Base-by-base conservation (phyloP, 345 rosid species). In the Aurinia saxatilis region DNA sequence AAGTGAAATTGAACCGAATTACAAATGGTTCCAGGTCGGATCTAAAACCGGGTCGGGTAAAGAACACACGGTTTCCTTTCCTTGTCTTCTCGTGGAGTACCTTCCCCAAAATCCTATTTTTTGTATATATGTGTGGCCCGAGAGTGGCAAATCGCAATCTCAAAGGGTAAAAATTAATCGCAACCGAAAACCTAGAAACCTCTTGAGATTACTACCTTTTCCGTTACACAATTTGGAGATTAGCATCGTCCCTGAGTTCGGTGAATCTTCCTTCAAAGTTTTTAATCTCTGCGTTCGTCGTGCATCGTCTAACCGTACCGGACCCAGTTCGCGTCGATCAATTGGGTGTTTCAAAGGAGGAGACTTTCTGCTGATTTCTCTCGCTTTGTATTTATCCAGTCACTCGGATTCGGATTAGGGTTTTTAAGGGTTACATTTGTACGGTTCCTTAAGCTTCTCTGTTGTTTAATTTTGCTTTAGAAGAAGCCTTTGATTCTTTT, bases 381-480 rank as follows among this genome's bases (percentile, higher is more conserved):
- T 61, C 68, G 36, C n/a, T n/a, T 52, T 69, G 68, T 69, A 45
- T 29, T 29, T n/a, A n/a, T 36, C 27, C 62, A 53, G 23, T 35
- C 48, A 41, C 58, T 69, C 60, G 68, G 50, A 46, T 54, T 69
- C 60, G 68, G 50, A 46, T 54, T 69, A 27, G 63, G 73, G 68
- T 53, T 60, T n/a, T 37, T 59, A 27, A 52, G 62, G 68, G 50
- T 61, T 53, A 19, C 68, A 61, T 31, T 69, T 69, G 63, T 69
- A 46, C 61, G 73, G 7, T 45, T n/a, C n/a, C n/a, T n/a, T n/a
- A n/a, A n/a, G n/a, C n/a, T n/a, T 69, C 33, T 69, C 34, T 39
- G 60, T 38, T 41, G 42, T 35, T 27, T 34, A n/a, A 5, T 21
- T 41, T 60, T 60, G 44, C 63, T 61, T n/a, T n/a, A n/a, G n/a